These are phyloP conservation scores for Phaeotremella skinneri DNA, from an alignment of 768 basidiomycete genomes.

Conservation along the genomic window DNA sequence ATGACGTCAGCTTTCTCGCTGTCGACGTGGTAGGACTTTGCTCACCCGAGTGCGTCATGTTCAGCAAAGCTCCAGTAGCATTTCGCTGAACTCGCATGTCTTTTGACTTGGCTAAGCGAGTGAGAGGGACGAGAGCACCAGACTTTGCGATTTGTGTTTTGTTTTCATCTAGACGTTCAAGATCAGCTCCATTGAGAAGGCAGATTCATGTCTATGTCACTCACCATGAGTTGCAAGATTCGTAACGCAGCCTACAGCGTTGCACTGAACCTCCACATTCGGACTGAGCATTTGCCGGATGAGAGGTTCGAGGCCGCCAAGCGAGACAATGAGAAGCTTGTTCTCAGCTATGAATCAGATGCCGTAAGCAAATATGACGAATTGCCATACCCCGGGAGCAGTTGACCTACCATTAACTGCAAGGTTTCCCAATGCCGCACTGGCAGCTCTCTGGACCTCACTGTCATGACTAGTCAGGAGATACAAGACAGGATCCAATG, in stretches of 20 bases:
- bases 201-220: constrained; percentile 39
- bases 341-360: constrained; percentile 86
- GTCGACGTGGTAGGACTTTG: neutral
- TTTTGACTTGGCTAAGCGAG: constrained; percentile 91
- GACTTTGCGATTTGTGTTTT: constrained; percentile 99
- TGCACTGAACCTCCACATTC: constrained; percentile 99
- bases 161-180: constrained; percentile 74
- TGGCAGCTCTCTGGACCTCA: constrained; percentile 96
- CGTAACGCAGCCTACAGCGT: constrained; percentile 98
- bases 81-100: constrained; percentile 99
- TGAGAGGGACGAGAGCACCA: constrained; percentile 94
- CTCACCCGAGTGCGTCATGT: constrained; percentile 98
- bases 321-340: constrained; percentile 95
- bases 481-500: constrained; percentile 96
- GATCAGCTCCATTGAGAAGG: constrained; percentile 3
- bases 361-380: constrained; percentile 11
- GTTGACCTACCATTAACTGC: constrained; percentile 86
- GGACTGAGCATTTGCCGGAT: constrained; percentile 99
- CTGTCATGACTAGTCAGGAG: constrained; percentile 95
- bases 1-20: neutral
- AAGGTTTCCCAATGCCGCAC: constrained; percentile 93
- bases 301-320: constrained; percentile 94
- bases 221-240: constrained; percentile 96
- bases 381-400: neutral
- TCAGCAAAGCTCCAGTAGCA: constrained; percentile 93